Conservation (phyloP, 805 yeast genomes). For the Candida silvicultrix region DNA sequence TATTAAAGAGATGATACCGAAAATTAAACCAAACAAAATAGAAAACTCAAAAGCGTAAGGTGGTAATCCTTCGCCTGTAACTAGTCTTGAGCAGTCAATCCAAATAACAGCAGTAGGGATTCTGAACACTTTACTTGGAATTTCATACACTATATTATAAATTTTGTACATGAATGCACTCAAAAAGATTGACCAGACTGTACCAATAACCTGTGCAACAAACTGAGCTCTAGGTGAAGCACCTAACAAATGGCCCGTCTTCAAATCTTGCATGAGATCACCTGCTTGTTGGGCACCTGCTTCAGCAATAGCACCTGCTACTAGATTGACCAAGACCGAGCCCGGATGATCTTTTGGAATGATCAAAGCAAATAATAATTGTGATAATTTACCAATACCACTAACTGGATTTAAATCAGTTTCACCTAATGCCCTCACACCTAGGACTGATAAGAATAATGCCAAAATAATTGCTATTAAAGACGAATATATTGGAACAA, state of each 20-base stretch:
- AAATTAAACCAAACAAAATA: constrained; percentile 54
- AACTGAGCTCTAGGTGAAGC: constrained; percentile 94
- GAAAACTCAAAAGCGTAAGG: constrained; percentile 62
- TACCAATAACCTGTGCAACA: constrained; percentile 83
- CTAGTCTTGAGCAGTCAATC: constrained; percentile 93
- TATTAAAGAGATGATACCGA: constrained; percentile 62
- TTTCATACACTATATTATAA: constrained; percentile 75
- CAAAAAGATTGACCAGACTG: constrained; percentile 73
- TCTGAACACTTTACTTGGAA: constrained; percentile 77
- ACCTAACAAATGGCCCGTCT: constrained; percentile 86
- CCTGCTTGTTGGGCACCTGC: constrained; percentile 99
- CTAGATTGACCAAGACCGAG: constrained; percentile 73
- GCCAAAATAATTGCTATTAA: constrained; percentile 69
- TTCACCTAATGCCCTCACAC: constrained; percentile 92
- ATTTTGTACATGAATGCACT: constrained; percentile 79
- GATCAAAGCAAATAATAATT: constrained; percentile 75
- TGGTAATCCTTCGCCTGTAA: constrained; percentile 88
- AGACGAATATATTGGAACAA: constrained; percentile 68
- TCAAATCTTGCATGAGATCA: constrained; percentile 93
- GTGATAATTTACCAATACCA: constrained; percentile 93
- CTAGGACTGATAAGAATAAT: constrained; percentile 71
- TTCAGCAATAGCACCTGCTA: constrained; percentile 96
- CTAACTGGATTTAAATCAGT: constrained; percentile 96
- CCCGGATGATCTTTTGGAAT: constrained; percentile 74
- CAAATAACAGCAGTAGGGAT: constrained; percentile 95